A percentile compares a stretch with the other conserved stretches of the same genome.
phyloP scores from a whole-genome alignment of 768 basidiomycete species.

The Xerocomellus chrysenteron region DNA sequence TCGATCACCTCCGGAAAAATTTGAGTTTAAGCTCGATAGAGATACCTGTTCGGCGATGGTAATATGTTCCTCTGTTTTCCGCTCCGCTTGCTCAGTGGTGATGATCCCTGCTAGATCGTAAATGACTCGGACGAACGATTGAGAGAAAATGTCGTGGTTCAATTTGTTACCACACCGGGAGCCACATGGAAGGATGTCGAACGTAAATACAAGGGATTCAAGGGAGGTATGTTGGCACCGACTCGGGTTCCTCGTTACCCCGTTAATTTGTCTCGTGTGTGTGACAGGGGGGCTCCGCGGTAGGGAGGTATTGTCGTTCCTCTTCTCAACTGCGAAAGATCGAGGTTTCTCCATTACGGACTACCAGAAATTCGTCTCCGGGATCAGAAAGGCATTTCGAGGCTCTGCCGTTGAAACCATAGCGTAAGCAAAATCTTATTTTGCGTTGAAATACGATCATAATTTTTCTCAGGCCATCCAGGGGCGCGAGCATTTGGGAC shows the following conservation, averaged over 20 bases:
- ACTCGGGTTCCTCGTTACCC: background rate
- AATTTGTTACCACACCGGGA: constrained; percentile 10
- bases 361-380: constrained; percentile 23
- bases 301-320: constrained; percentile 13
- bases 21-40: constrained; percentile 20
- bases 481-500: constrained; percentile 19
- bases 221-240: constrained; percentile 22
- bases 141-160: constrained; percentile 21
- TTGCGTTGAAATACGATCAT: background rate
- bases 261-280: background rate
- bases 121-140: constrained; percentile 9
- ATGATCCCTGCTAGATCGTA: constrained; percentile 23
- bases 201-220: constrained; percentile 19
- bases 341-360: constrained; percentile 16
- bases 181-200: constrained; percentile 8
- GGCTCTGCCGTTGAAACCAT: background rate
- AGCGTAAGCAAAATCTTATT: constrained; percentile 12
- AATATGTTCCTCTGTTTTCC: background rate
- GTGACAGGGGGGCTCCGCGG: constrained; percentile 17
- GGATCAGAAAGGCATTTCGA: constrained; percentile 4
- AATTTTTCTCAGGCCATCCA: constrained; percentile 14
- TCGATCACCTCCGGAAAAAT: constrained; percentile 8
- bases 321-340: constrained; percentile 20
- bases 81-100: background rate
- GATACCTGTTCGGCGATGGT: constrained; percentile 16